phyloP scores from a whole-genome alignment of 2,329 filamentous ascomycete species.

The Verticillium nubilum region DNA sequence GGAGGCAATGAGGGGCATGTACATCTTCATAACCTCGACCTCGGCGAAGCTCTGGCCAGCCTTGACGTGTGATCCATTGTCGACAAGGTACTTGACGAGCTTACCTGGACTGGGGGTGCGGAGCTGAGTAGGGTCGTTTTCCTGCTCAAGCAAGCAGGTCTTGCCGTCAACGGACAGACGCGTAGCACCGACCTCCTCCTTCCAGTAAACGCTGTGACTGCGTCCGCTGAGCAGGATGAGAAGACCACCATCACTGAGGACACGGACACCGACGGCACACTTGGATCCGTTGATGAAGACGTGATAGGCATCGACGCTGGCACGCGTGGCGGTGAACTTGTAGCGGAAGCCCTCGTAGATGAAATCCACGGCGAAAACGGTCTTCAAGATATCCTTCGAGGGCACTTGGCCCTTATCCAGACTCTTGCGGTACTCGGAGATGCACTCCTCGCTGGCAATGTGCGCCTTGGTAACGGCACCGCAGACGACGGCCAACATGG shows the following conservation, averaged over 20 bases:
- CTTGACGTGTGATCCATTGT: slow-evolving; percentile 88
- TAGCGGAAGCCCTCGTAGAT: slow-evolving; percentile 96
- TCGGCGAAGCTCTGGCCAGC: slow-evolving; percentile 93
- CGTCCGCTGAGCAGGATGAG: slow-evolving; percentile 85
- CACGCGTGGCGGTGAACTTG: slow-evolving; percentile 95
- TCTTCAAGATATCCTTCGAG: slow-evolving; percentile 94
- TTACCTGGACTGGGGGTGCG: slow-evolving; percentile 93
- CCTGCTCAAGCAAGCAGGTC: slow-evolving; percentile 95
- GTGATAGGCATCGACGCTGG: slow-evolving; percentile 89
- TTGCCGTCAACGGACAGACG: slow-evolving; percentile 96
- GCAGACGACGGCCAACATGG: slow-evolving; percentile 88
- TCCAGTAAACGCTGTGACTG: slow-evolving; percentile 99
- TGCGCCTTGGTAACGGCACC: slow-evolving; percentile 94
- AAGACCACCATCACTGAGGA: slow-evolving; percentile 88
- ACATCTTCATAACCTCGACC: slow-evolving; percentile 99
- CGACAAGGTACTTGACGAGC: slow-evolving; percentile 94
- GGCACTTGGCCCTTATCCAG: slow-evolving; percentile 97
- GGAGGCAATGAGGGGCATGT: slow-evolving; percentile 94
- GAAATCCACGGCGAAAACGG: slow-evolving; percentile 95
- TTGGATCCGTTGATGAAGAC: slow-evolving; percentile 99
- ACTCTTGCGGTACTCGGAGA: slow-evolving; percentile 79
- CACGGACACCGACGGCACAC: slow-evolving; percentile 86
- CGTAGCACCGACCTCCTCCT: slow-evolving; percentile 94
- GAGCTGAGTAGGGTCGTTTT: slow-evolving; percentile 97
- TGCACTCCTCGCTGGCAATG: slow-evolving; percentile 84